Evolutionary conservation across 129 eudicot species (phyloP).

Genomic region (Chrysanthemum seticuspe): DNA sequence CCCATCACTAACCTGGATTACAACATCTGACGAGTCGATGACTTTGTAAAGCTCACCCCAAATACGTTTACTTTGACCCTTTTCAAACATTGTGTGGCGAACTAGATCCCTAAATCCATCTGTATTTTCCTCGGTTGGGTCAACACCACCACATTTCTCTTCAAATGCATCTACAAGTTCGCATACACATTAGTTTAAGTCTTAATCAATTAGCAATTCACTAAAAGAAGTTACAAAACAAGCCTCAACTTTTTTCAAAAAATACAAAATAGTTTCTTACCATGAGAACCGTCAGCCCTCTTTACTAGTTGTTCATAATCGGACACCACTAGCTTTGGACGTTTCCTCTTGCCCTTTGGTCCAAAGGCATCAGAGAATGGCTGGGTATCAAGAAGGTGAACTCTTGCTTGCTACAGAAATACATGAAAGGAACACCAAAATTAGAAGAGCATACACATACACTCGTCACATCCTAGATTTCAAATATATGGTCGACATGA

Average conservation of each 20-base stretch:
- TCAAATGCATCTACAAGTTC: conserved; percentile 71
- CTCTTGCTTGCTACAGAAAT: conserved; percentile 76
- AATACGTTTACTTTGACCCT: conserved; percentile 97
- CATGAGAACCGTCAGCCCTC: conserved; percentile 86
- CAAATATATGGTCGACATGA: not conserved
- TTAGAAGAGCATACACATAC: not conserved
- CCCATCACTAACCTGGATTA: conserved; percentile 64
- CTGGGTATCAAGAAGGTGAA: conserved; percentile 89
- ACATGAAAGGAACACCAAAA: conserved; percentile 19
- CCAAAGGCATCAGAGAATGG: conserved; percentile 95
- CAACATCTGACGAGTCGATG: conserved; percentile 95
- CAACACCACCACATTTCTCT: conserved; percentile 64
- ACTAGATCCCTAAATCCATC: conserved; percentile 97
- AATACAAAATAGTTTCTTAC: conserved; percentile 29
- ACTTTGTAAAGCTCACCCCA: conserved; percentile 99
- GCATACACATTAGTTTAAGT: not conserved
- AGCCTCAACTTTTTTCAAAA: not conserved
- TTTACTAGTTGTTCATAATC: conserved; percentile 74
- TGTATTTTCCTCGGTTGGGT: conserved; percentile 48
- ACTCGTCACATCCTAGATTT: not conserved
- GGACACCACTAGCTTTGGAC: conserved; percentile 67
- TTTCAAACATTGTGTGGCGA: conserved; percentile 91
- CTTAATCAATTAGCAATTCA: not conserved
- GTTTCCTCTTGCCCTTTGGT: conserved; percentile 85
- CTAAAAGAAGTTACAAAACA: not conserved